phyloP scores from a whole-genome alignment of 768 basidiomycete species.

The Naganishia kalamii region DNA sequence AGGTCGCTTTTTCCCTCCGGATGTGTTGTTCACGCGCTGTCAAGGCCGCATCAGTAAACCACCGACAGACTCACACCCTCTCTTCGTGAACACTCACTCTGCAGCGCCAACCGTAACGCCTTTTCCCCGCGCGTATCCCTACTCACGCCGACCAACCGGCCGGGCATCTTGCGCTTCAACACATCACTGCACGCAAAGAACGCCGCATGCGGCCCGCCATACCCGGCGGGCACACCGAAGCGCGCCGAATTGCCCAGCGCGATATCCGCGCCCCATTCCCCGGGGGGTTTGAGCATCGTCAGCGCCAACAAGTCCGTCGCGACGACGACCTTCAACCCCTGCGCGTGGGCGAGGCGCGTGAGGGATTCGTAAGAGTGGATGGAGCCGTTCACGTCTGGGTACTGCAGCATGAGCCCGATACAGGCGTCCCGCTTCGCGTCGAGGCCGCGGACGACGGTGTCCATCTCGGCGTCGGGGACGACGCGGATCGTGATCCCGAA shows the following conservation, averaged over 20 bases:
- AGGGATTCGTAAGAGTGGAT: conserved; percentile 67
- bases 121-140: conserved; percentile 74
- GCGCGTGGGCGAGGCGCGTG: conserved; percentile 61
- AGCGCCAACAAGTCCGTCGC: conserved; percentile 89
- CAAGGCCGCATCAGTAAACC: conserved; percentile 4
- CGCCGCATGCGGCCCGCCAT: conserved; percentile 93
- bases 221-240: conserved; percentile 95
- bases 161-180: conserved; percentile 98
- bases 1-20: conserved; percentile 94
- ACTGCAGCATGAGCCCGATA: conserved; percentile 86
- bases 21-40: conserved; percentile 93
- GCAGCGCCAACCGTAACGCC: conserved; percentile 86
- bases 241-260: conserved; percentile 91
- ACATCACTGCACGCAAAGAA: conserved; percentile 92
- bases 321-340: conserved; percentile 74
- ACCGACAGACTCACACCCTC: no score
- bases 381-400: conserved; percentile 81
- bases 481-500: conserved; percentile 80
- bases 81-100: conserved; percentile 59
- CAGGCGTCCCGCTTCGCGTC: conserved; percentile 43
- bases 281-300: conserved; percentile 86
- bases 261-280: conserved; percentile 97
- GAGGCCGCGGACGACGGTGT: conserved; percentile 49
- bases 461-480: conserved; percentile 52
- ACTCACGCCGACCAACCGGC: conserved; percentile 83